phyloP scores from a whole-genome alignment of 768 basidiomycete species.

The Chlorophyllum brunneum region DNA sequence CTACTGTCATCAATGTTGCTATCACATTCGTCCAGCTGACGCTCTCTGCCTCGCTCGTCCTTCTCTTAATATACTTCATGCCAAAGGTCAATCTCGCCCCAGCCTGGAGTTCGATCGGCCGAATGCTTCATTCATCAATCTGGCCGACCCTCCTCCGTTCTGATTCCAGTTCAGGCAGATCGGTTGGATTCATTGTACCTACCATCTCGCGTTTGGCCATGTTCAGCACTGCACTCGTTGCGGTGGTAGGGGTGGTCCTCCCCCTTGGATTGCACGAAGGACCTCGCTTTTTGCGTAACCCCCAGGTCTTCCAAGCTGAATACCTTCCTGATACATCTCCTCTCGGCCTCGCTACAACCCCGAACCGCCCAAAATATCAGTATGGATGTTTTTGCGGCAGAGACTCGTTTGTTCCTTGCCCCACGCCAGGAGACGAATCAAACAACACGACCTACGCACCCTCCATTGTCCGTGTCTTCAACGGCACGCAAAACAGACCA shows the following conservation, averaged over 20 bases:
- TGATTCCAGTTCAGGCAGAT: neutral
- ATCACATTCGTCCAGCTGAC: slow-evolving; percentile 18
- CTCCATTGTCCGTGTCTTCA: neutral
- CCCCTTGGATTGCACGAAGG: neutral
- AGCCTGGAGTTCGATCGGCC: slow-evolving; percentile 18
- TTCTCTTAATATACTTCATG: slow-evolving; percentile 16
- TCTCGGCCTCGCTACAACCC: slow-evolving; percentile 19
- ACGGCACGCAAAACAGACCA: neutral
- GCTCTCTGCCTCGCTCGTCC: slow-evolving; percentile 17
- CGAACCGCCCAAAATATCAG: slow-evolving; percentile 10
- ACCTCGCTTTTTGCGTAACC: neutral
- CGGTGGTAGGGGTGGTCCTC: neutral
- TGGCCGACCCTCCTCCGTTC: slow-evolving; percentile 19
- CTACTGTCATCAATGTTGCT: slow-evolving; percentile 18
- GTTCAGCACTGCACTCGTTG: neutral
- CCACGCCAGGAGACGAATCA: slow-evolving; percentile 1
- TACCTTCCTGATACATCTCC: slow-evolving; percentile 19
- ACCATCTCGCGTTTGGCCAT: neutral
- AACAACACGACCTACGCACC: neutral
- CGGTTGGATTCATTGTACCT: slow-evolving; percentile 6
- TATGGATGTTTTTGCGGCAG: slow-evolving; percentile 5
- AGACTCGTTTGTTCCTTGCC: neutral
- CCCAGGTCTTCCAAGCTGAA: neutral
- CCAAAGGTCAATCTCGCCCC: slow-evolving; percentile 15
- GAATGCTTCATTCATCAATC: slow-evolving; percentile 17